phyloP scores from a whole-genome alignment of 805 yeast species.

The Pachysolen tannophilus region DNA sequence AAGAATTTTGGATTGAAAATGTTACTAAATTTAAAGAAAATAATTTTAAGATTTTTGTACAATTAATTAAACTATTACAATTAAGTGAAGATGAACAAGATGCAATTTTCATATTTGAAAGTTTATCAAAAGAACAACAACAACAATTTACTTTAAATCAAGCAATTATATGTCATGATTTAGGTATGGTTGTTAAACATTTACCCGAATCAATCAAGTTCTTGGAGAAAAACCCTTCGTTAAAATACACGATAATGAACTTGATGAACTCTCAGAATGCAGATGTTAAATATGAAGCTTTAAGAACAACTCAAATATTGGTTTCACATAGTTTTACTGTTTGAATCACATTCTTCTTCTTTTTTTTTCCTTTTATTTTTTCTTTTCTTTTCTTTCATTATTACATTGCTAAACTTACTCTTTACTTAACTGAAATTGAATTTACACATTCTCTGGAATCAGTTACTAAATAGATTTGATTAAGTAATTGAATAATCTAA shows the following conservation, averaged over 20 bases:
- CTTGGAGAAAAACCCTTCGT: conserved; percentile 44
- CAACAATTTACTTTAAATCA: conserved; percentile 24
- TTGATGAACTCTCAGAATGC: conserved; percentile 73
- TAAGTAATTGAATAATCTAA: no score
- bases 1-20: conserved; percentile 87
- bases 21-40: conserved; percentile 66
- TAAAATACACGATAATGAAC: conserved; percentile 74
- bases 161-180: conserved; percentile 64
- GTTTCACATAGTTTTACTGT: conserved; percentile 69
- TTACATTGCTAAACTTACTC: neutral
- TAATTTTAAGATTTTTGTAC: conserved; percentile 64
- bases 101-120: conserved; percentile 5
- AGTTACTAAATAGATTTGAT: no score
- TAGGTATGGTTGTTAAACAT: conserved; percentile 51
- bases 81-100: conserved; percentile 18
- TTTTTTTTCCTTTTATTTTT: neutral
- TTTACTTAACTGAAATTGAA: no score
- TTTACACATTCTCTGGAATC: no score
- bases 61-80: conserved; percentile 46
- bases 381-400: neutral
- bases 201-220: conserved; percentile 54
- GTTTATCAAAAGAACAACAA: conserved; percentile 7
- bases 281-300: conserved; percentile 89
- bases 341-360: neutral
- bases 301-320: conserved; percentile 89